Conservation (phyloP, 441 rosid genomes). For the Manihot esculenta region DNA sequence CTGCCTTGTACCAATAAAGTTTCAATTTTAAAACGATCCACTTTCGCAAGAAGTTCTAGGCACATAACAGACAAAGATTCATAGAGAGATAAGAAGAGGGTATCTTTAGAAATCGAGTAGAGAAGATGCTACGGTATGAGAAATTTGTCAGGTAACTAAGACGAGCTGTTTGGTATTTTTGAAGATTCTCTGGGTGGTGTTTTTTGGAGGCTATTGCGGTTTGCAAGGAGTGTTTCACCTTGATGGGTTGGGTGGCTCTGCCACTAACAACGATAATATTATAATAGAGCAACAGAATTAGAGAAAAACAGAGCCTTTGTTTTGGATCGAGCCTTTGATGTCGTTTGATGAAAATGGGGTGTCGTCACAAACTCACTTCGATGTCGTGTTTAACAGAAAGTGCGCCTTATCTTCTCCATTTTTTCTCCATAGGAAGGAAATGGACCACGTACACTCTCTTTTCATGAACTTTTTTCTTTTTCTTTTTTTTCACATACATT, state of each 20-base stretch:
- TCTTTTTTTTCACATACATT: too few species aligned
- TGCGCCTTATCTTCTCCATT: not conserved
- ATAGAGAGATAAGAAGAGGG: slow-evolving; percentile 14
- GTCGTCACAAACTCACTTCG: not conserved
- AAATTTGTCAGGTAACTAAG: slow-evolving; percentile 28
- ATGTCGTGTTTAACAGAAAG: not conserved
- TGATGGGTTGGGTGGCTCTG: slow-evolving; percentile 18
- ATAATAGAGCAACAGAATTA: slow-evolving; percentile 10
- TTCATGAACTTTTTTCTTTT: too few species aligned
- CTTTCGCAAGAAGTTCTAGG: not conserved
- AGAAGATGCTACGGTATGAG: slow-evolving; percentile 36
- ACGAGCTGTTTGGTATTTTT: not conserved
- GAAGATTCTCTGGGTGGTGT: slow-evolving; percentile 5
- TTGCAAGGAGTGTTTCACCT: not conserved
- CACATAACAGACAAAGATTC: slow-evolving; percentile 1
- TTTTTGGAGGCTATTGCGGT: slow-evolving; percentile 16
- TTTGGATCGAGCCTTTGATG: not conserved
- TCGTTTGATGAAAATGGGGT: not conserved
- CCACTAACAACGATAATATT: slow-evolving; percentile 21
- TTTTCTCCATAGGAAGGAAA: slow-evolving; percentile 1
- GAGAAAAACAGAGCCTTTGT: not conserved
- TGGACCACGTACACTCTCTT: slow-evolving; percentile 16
- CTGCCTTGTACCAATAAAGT: not conserved
- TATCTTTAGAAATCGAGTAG: slow-evolving; percentile 26
- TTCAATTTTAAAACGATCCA: not conserved